phyloP scores from a whole-genome alignment of 2,329 filamentous ascomycete species.

The Fusarium sp. region DNA sequence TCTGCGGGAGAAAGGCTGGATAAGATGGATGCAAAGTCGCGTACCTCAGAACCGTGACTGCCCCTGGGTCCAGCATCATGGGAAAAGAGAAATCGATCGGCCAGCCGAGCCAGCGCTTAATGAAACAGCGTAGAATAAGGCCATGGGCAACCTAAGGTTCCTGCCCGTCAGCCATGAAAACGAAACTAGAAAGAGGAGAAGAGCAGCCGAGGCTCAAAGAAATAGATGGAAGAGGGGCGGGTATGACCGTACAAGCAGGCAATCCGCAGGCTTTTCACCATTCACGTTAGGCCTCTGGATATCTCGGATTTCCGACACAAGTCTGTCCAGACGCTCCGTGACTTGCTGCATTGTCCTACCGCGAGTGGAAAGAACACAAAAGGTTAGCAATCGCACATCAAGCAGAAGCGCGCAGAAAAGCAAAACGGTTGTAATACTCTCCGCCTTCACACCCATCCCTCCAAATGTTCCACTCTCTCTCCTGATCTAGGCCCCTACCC shows the following conservation, averaged over 20 bases:
- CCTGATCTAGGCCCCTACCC: conserved; percentile 59
- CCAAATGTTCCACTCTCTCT: conserved; percentile 66
- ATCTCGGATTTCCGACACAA: conserved; percentile 54
- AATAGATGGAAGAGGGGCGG: background rate
- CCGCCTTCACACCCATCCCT: conserved; percentile 67
- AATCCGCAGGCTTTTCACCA: conserved; percentile 52
- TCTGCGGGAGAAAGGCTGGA: background rate
- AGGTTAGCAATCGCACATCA: background rate
- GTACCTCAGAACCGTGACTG: conserved; percentile 50
- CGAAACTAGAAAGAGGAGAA: background rate
- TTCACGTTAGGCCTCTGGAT: conserved; percentile 55
- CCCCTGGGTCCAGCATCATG: conserved; percentile 59
- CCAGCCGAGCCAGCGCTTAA: conserved; percentile 58
- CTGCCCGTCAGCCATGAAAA: background rate
- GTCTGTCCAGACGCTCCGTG: conserved; percentile 53
- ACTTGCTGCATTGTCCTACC: conserved; percentile 50
- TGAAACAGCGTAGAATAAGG: conserved; percentile 58
- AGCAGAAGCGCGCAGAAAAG: background rate
- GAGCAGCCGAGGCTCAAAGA: background rate
- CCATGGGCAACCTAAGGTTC: conserved; percentile 53
- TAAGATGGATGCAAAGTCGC: background rate
- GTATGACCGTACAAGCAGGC: conserved; percentile 44
- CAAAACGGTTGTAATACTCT: conserved; percentile 53
- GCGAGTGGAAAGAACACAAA: conserved; percentile 6
- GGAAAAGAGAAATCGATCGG: conserved; percentile 53